Base-by-base conservation (phyloP, 768 basidiomycete genomes). In the Ephemerocybe angulata region DNA sequence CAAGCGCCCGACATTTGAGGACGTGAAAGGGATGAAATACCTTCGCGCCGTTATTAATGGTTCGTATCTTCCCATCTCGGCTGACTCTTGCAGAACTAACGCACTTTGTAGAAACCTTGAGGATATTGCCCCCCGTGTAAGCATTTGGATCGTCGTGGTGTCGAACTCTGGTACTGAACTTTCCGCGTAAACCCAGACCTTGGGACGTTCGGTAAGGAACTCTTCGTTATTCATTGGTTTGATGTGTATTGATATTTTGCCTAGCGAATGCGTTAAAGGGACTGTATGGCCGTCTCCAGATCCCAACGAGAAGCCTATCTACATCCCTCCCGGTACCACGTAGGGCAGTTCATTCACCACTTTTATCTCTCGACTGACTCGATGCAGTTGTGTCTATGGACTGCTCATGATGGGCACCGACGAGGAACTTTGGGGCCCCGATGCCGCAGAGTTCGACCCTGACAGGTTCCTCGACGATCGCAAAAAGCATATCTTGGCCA, bases 381-480 rank as follows among this genome's bases (percentile, higher is more conserved):
- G 30, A 21, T 21, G 6, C 11, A 54, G 53, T 7, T 46, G 66
- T 13, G 25, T 63, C 1, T 79, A 75, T 56, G 72, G 74, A 3
- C 53, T 62, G 2, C 49, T 64, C 24, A n/a, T 63, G 37, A 67
- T 65, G 64, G 77, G 80, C 25, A 72, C 77, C 22, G 64, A 74
- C 46, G 67, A 62, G 29, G 74, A 76, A 30, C 69, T 76, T 1
- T 81, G 80, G 79, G 80, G 79, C 3, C 76, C 78, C 0, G 78
- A 77, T 58, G 79, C 62, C 62, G 11, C 29, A 60, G 69, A 74
- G 52, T 82, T 82, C 56, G 80, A 81, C 49, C 80, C 81, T 0
- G 79, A 80, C 35, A 71, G 80, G 1, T 82, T 79, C 67, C 64
- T 82, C 19, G 81, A 81, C 58, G 65, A 77, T n/a, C 68, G 80